phyloP scores from a whole-genome alignment of 139 green algal species.

The Chlorella ohadii region DNA sequence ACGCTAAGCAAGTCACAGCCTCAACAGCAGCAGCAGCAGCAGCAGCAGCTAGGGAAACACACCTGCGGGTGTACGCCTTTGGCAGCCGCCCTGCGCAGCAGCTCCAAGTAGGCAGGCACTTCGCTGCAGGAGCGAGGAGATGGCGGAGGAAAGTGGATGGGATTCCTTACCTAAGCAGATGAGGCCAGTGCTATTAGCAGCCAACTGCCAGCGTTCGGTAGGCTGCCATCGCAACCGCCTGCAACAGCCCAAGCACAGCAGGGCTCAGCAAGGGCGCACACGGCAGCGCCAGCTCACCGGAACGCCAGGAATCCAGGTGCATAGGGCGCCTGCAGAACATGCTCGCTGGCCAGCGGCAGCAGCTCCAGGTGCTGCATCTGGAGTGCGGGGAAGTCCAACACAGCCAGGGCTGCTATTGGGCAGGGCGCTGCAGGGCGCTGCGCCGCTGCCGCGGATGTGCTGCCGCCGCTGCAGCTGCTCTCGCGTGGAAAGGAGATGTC shows the following conservation, averaged over 20 bases:
- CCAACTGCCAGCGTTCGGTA: no score
- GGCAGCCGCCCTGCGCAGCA: not conserved
- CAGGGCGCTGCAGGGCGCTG: not conserved
- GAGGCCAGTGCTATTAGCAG: no score
- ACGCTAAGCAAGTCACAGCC: no score
- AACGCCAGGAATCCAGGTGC: conserved; percentile 51
- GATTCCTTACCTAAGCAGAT: no score
- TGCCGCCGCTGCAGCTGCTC: not conserved
- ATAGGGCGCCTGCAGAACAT: conserved; percentile 54
- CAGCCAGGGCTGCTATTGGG: conserved; percentile 45
- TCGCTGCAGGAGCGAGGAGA: conserved; percentile 22
- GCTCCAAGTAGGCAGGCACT: conserved; percentile 12
- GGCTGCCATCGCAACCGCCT: no score
- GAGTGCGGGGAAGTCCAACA: conserved; percentile 52
- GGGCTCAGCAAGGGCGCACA: no score
- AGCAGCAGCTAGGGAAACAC: no score
- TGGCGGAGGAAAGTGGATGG: no score
- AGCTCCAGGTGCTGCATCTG: conserved; percentile 60
- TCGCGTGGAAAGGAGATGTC: conserved; percentile 20
- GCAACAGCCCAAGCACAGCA: no score
- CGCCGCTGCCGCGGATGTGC: no score
- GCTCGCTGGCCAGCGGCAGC: conserved; percentile 28
- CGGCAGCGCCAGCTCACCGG: conserved; percentile 1
- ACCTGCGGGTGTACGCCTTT: conserved; percentile 5
- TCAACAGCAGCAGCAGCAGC: no score